Evolutionary conservation across 2,329 filamentous ascomycete genomes (phyloP), one percentile per base, ranked within the genome.

Genomic region (Ophiostoma ulmi): DNA sequence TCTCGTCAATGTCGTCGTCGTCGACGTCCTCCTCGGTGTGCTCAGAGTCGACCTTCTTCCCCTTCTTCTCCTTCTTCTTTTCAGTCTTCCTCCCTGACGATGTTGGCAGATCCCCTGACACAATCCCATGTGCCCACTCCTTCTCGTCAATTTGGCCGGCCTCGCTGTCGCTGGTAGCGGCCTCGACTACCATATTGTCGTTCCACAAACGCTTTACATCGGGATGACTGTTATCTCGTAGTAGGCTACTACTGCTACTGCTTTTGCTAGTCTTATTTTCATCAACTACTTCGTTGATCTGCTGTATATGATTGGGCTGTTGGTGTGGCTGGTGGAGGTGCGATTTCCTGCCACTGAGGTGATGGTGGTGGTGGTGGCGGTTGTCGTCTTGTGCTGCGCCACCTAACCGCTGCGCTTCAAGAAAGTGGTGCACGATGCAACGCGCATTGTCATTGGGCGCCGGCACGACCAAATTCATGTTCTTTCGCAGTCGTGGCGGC

Each of bases 391-490:
- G 64, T 68, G 31, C 77, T 73, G 61, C 39, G 20, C 77, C 77
- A 69, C 74, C 78, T 22, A 77, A 79, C 70, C 82, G 81, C 76
- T 90, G 87, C 66, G 79, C 83, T 69, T 90, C 87, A 72, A 90
- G 82, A 68, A 90, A 83, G 71, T 89, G 85, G 76, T 91, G 88
- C 41, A 90, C 88, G 52, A 90, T 82, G 74, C 88, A 90, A 75
- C 88, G 86, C 14, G 85, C 85, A 74, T 83, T 83, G 72, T 79
- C 72, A 0, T 78, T 44, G 1, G 67, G 17, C 4, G 41, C 55
- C 71, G 73, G n/a, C 22, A 20, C 65, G 35, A 38, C 35, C 10
- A 22, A n/a, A n/a, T 67, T 44, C 39, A 35, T 41, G 68, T 39
- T 78, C 61, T 77, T 75, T 7, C 76, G 77, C 11, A 81, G 75